Conservation (phyloP, 306 rosid species). For the Pyrus communis region DNA sequence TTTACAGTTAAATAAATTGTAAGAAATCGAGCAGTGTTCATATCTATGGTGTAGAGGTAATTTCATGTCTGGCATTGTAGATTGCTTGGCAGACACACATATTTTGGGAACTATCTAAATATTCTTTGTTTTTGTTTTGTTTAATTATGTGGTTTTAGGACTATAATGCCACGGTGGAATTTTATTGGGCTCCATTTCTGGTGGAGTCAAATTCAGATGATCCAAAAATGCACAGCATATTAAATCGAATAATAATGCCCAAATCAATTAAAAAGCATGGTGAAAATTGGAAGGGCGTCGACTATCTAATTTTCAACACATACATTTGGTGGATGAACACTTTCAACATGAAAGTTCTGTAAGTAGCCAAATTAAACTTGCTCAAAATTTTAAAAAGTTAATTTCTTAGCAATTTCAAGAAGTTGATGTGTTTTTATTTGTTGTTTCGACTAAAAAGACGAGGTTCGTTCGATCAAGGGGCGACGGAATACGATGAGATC, state of each 20-base stretch:
- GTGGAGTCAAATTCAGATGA: conserved; percentile 97
- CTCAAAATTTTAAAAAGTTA: background rate
- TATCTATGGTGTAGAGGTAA: no score
- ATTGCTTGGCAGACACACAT: background rate
- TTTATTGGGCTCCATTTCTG: conserved; percentile 93
- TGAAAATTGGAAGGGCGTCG: conserved; percentile 66
- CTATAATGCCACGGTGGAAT: conserved; percentile 78
- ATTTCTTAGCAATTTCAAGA: background rate
- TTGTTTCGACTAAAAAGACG: conserved; percentile 33
- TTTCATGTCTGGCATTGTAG: no score
- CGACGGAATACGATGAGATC: conserved; percentile 69
- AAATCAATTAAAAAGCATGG: conserved; percentile 84
- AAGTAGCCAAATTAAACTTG: conserved; percentile 14
- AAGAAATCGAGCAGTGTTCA: no score
- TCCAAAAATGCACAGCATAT: conserved; percentile 77
- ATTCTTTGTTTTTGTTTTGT: background rate
- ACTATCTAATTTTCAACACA: conserved; percentile 79
- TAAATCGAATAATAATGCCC: conserved; percentile 81
- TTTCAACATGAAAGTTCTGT: conserved; percentile 72
- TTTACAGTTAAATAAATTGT: no score
- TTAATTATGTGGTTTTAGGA: conserved; percentile 37
- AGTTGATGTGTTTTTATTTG: background rate
- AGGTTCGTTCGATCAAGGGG: conserved; percentile 76
- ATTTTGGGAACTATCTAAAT: background rate
- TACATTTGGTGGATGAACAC: conserved; percentile 99